Percentiles rank a stretch among this genome's conserved stretches.
Conservation (phyloP, 805 yeast species). For the Millerozyma acaciae region DNA sequence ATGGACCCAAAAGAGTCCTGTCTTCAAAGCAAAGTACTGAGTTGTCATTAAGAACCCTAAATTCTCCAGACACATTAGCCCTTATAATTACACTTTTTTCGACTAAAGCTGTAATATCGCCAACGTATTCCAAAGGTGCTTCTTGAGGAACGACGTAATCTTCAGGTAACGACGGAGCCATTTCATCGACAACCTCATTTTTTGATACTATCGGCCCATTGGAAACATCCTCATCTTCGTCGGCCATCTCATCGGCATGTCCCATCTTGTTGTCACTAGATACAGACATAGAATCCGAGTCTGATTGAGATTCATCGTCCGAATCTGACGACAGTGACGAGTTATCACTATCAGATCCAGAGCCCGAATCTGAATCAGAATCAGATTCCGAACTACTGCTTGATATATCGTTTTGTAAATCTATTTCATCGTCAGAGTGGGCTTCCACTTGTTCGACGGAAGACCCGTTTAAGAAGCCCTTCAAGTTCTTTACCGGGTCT, state of each 20-base stretch:
- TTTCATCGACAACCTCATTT: constrained; percentile 70
- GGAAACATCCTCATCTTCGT: constrained; percentile 42
- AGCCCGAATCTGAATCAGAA: constrained; percentile 9
- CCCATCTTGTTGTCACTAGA: constrained; percentile 52
- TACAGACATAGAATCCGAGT: constrained; percentile 15
- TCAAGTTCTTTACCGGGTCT: too few species aligned
- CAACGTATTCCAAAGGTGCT: constrained; percentile 69
- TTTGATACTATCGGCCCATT: constrained; percentile 72
- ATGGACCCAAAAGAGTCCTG: constrained; percentile 64
- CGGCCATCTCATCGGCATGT: constrained; percentile 42
- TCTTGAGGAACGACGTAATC: constrained; percentile 55
- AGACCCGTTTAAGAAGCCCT: too few species aligned
- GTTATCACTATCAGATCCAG: constrained; percentile 10
- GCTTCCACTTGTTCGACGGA: constrained; percentile 1
- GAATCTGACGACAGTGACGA: constrained; percentile 8
- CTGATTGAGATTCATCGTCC: constrained; percentile 13
- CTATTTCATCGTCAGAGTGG: constrained; percentile 28
- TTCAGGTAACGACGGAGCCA: constrained; percentile 63
- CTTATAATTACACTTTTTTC: constrained; percentile 69
- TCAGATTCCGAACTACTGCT: constrained; percentile 4
- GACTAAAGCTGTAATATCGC: constrained; percentile 63
- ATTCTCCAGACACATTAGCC: constrained; percentile 78
- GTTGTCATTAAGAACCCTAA: constrained; percentile 73
- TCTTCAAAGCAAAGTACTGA: constrained; percentile 77
- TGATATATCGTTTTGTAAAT: constrained; percentile 12